Conservation (phyloP, 2,329 filamentous ascomycete genomes). For the Clarireedia paspali region DNA sequence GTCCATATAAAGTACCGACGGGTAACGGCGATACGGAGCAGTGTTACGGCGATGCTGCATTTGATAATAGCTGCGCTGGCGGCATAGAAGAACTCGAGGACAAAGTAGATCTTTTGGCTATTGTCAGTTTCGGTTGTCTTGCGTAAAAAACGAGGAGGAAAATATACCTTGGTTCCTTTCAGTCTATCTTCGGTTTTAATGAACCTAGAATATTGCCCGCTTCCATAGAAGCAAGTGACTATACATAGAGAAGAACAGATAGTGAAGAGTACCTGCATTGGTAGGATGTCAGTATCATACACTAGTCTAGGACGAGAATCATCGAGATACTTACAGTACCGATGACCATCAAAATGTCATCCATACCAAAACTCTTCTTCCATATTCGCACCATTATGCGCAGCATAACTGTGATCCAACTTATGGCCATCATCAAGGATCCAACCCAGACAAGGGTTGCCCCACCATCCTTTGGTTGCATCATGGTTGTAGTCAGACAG, state of each 20-base stretch:
- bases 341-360: slow-evolving; percentile 23
- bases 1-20: slow-evolving; percentile 25
- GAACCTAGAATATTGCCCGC: slow-evolving; percentile 20
- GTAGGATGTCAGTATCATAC: not conserved
- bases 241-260: slow-evolving; percentile 16
- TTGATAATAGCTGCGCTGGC: slow-evolving; percentile 26
- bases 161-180: slow-evolving; percentile 19
- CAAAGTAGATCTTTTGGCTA: slow-evolving; percentile 29
- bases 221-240: slow-evolving; percentile 24
- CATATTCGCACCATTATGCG: slow-evolving; percentile 22
- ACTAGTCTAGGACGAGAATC: not conserved
- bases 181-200: slow-evolving; percentile 15
- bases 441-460: slow-evolving; percentile 22
- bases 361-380: slow-evolving; percentile 23
- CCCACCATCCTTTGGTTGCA: slow-evolving; percentile 17
- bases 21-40: slow-evolving; percentile 28
- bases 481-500: too few relatives aligned
- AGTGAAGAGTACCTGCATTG: not conserved
- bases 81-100: slow-evolving; percentile 34
- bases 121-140: slow-evolving; percentile 3
- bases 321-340: slow-evolving; percentile 21
- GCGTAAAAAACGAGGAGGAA: not conserved
- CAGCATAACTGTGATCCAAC: slow-evolving; percentile 21
- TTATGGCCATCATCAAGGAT: slow-evolving; percentile 19
- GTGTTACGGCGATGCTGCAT: slow-evolving; percentile 27